Evolutionary conservation across 257 asterid genomes (phyloP), one percentile per base, ranked within the genome.

Genomic region (Salvia rosmarinus): DNA sequence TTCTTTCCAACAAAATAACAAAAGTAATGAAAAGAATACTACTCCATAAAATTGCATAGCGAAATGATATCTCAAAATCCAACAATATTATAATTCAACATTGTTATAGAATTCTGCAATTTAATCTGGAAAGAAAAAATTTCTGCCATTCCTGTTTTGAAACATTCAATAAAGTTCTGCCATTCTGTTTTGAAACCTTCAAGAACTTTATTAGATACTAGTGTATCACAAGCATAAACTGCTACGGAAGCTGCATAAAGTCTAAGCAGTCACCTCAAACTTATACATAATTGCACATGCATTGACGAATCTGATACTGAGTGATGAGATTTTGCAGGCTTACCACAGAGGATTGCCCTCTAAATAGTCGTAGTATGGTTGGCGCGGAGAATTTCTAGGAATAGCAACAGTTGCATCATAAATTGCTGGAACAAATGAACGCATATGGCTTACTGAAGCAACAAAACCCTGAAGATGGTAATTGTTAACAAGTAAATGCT

Each of bases 341-440:
- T 87, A 95, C 99, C 92, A 88, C 93, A 62, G 95, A 89, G 74
- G 96, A 81, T 60, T 89, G 89, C 65, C 98, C 99, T 81, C 82
- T 86, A 70, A 95, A 86, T 64, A 95, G 90, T 77, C 95, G 67
- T 49, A 88, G 84, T 90, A 94, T 88, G 77, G 98, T 94, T 21
- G 99, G 99, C 39, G 85, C 70, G 95, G 88, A 67, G 93, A 84
- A 68, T 81, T 75, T 82, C 80, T 85, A 64, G 98, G 96, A 56
- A 95, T 91, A 34, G 94, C 86, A 68, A 94, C 87, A 67, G 98
- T 95, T 37, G 83, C 78, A 28, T 95, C 95, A 83, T 91, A 95
- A 78, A 95, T 81, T 30, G 96, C 98, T 5, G 98, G 99, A 77
- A 91, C 99, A 83, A 89, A 91, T 34, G 94, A 77, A 61, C 92